Conservation (phyloP, 2,329 filamentous ascomycete species). For the Fusarium drepaniforme region DNA sequence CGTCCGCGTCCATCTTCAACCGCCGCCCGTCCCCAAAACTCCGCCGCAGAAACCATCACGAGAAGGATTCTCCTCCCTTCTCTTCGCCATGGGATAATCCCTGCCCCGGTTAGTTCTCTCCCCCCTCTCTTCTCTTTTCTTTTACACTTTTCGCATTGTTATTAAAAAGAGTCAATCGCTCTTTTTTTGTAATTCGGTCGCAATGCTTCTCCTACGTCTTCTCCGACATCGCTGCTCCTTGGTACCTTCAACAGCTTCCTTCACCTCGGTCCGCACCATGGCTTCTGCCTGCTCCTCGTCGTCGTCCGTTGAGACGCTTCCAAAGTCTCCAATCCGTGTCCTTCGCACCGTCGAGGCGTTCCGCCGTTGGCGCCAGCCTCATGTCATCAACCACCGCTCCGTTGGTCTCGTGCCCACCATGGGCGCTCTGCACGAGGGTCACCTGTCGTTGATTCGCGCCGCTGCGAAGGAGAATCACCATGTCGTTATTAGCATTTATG, state of each 20-base stretch:
- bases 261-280: slow-evolving; percentile 36
- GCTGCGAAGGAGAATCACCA: slow-evolving; percentile 88
- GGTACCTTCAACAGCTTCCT: slow-evolving; percentile 8
- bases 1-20: slow-evolving; percentile 4
- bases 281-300: slow-evolving; percentile 35
- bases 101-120: slow-evolving; percentile 8
- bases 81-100: slow-evolving; percentile 42
- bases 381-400: slow-evolving; percentile 74
- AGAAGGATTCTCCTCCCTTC: slow-evolving; percentile 30
- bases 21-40: slow-evolving; percentile 56
- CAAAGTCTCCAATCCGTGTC: slow-evolving; percentile 73
- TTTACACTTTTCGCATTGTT: neutral
- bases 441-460: slow-evolving; percentile 85
- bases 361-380: slow-evolving; percentile 75
- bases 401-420: slow-evolving; percentile 96
- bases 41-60: slow-evolving; percentile 64
- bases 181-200: neutral
- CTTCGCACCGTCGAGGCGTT: slow-evolving; percentile 82
- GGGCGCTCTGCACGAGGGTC: slow-evolving; percentile 95
- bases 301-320: slow-evolving; percentile 59
- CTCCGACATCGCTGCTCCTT: slow-evolving; percentile 30
- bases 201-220: slow-evolving; percentile 34
- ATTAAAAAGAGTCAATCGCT: neutral
- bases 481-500: slow-evolving; percentile 92
- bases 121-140: slow-evolving; percentile 1